Evolutionary conservation across 306 rosid species (phyloP), one percentile per base, ranked within the genome.

Genomic region (Quercus rubra): DNA sequence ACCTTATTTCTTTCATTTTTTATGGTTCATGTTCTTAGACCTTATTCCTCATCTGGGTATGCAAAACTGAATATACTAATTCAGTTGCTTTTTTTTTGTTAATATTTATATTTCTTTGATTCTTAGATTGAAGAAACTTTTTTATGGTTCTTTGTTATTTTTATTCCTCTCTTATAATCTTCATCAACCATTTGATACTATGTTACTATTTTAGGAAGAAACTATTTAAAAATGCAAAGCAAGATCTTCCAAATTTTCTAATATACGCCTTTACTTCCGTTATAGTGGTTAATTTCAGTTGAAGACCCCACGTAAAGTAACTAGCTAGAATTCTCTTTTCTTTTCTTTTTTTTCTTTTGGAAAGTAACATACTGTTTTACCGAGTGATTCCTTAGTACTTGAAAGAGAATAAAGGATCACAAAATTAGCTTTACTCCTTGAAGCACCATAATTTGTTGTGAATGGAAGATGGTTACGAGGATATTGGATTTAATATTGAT

Each of bases 211-310:
- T 77, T 73, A 28, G 11, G 63, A 9, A 59, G 43, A 55, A 38
- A 55, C n/a, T 31, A 21, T n/a, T 49, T 7, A 27, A 31, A 67
- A 67, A 18, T 7, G 13, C 9, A 6, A 67, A 1, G 38, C 38
- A 76, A 71, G 51, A 70, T 74, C 52, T 51, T 85, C 59, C 13
- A 66, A 66, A 23, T 81, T 73, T 30, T 73, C 78, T 62, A 15
- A 19, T 49, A 25, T 27, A 41, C 46, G 62, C 72, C 74, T 84
- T 83, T 68, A 85, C 84, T 83, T 85, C 92, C n/a, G 93, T 91
- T 91, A 88, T 85, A 85, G 91, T 83, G 87, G 95, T 89, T 91
- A 84, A 18, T 85, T 85, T 85, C 90, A 68, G 92, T 91, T 93
- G 87, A 84, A 83, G 83, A 80, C 63, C 86, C 73, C 74, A 79